Evolutionary conservation across 257 asterid genomes (phyloP), one percentile per base, ranked within the genome.

Genomic region (Fraxinus anomala): DNA sequence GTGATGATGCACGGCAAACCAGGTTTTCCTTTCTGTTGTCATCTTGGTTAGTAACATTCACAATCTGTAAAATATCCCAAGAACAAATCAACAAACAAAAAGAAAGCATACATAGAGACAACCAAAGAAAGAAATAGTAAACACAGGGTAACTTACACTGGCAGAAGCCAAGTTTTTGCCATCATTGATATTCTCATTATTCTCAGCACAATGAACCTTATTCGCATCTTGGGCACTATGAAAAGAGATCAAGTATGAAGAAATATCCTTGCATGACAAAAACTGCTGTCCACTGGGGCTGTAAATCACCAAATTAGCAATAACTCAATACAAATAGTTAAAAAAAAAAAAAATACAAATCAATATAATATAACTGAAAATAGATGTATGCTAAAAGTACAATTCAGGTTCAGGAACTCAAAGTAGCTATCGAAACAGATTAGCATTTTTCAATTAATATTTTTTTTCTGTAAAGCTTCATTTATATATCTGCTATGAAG

Each of bases 281-380:
- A 91, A 93, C 76, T 92, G 91, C 80, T 80, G 90, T 86, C 97
- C 98, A 77, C 82, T 86, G 69, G 98, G 98, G 93, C 98, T 93
- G 91, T 61, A 85, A 23, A 81, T 76, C 66, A 77, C 74, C 69
- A 83, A 83, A 71, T 73, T 31, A 77, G 73, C 63, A 77, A 28
- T 68, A 26, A 39, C 23, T 79, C 73, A 80, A 73, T 2, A 68
- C 33, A 49, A 36, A 56, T 9, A 8, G 44, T 61, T 61, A 21
- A 24, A 51, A 6, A 16, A 30, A 68, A 68, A 16, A 3, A 0
- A 21, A 21, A 61, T 23, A 21, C 4, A 23, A 61, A 0, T 61
- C 16, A 23, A 61, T 61, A 61, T 7, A 61, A 9, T 21, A 7
- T 61, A 33, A 61, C 23, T 23, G 23, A 51, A 51, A 19, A 0